Base-by-base conservation (phyloP, 176 grass and related monocot species). In the Triticum urartu region DNA sequence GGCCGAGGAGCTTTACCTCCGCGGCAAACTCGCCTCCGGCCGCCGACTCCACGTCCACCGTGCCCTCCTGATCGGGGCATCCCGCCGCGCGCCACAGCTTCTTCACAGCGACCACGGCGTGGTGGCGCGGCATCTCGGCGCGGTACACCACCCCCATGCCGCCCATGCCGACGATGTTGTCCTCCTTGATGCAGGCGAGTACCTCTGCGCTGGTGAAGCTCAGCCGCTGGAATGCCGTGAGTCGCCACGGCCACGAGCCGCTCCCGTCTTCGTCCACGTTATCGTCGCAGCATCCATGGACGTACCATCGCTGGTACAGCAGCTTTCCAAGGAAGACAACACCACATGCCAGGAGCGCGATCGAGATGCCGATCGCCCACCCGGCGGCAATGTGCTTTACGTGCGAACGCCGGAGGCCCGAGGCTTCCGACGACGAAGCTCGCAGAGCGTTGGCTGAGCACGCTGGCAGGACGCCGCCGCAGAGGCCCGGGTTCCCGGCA, bases 151-250 rank as follows among this genome's bases (percentile, higher is more conserved):
- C 87, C 1, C 97, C 97, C 4, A 87, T 92, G 48, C 92, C 97
- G 63, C 97, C 97, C 94, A 98, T 98, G 35, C 97, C 97, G 33
- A 98, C 87, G 30, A 96, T 86, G 91, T 98, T 98, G 34, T 75
- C 88, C 80, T 98, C 97, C 79, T 98, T 98, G 84, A 98, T 82
- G 84, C 94, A 98, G 2, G 94, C 89, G 3, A 98, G 82, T 80
- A 98, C 94, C 84, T 95, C 97, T 64, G 84, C 82, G 87, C 94
- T 95, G 9, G 96, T 95, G 87, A 98, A 98, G 33, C 79, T 96
- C 64, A 98, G 56, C 83, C 97, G 80, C 83, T 98, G 97, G 88
- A 98, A 98, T 7, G 88, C 92, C 6, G 92, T 98, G 18, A 98
- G 60, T 60, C 92, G 91, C 97, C 97, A 98, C 3, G 97, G 97